phyloP scores from a whole-genome alignment of 352 stramenopile genomes.

The Globisporangium radiosum region DNA sequence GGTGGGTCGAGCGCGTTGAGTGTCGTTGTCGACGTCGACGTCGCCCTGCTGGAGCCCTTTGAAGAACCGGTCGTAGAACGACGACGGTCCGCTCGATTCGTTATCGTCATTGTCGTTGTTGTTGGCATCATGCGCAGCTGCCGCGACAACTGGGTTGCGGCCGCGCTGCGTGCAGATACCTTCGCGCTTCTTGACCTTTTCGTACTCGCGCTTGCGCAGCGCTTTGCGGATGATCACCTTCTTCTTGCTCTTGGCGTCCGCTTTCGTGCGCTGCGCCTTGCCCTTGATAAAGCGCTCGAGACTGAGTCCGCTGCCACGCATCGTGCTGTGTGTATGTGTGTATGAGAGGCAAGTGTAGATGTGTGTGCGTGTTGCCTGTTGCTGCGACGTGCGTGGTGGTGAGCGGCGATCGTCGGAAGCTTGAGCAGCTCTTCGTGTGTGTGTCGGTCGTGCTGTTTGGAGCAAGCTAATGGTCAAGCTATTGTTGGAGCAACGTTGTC shows the following conservation, averaged over 20 bases:
- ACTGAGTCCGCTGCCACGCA: constrained; percentile 76
- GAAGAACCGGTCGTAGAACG: constrained; percentile 83
- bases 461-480: no score
- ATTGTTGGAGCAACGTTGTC: no score
- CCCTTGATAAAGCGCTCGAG: constrained; percentile 84
- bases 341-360: background rate
- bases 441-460: no score
- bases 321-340: constrained; percentile 13
- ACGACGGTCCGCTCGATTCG: constrained; percentile 19
- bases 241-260: constrained; percentile 81
- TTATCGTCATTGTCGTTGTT: constrained; percentile 3
- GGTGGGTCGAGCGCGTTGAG: no score
- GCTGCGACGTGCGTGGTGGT: no score
- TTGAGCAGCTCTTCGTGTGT: no score
- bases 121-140: constrained; percentile 4
- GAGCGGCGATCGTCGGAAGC: no score
- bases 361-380: no score
- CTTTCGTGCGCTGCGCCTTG: constrained; percentile 75
- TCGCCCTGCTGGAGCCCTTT: constrained; percentile 42
- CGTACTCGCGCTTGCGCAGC: constrained; percentile 67
- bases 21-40: constrained; percentile 15
- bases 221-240: constrained; percentile 76
- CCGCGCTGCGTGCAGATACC: constrained; percentile 14
- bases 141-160: constrained; percentile 5
- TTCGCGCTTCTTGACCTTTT: constrained; percentile 74